Evolutionary conservation across 23 red algal species (phyloP), one percentile per base, ranked within the genome.

Genomic region (Cyanidium caldarium): DNA sequence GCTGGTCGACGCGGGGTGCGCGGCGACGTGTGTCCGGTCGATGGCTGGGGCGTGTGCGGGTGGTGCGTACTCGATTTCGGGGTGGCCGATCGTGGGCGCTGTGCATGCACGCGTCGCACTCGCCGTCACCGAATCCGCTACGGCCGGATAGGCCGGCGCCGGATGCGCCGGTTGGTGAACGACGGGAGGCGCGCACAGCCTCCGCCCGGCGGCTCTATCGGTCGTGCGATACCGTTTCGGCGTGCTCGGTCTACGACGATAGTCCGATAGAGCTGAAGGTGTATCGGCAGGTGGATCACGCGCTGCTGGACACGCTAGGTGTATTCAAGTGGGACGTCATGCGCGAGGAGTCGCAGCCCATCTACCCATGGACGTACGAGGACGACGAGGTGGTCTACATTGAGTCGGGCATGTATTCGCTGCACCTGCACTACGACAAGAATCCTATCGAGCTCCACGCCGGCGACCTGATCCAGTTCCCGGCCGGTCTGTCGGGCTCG

Each of bases 331-430:
- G 70, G 70, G 70, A 75, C 41, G 33, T 14, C 3, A 39, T 75
- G 29, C 14, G 31, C 20, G 70, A 75, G n/a, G 70, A 75, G 13
- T 17, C 42, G 14, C 1, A 15, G 10, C 7, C 30, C 29, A 46
- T 36, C 13, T 75, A 75, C 43, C 70, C 70, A 38, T 35, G 40
- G 42, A 75, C 70, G 16, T 75, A 61, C 43, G 70, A 75, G 38
- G 43, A 75, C 38, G 14, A 45, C 20, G 70, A 75, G 23, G n/a
- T 75, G 13, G 46, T 37, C 0, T 46, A 61, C 46, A 40, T 46
- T 56, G 70, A 61, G 26, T 33, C 13, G 0, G 70, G 70, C 38
- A 46, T 29, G 31, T 46, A 14, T 44, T 26, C 38, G 38, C 45
- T 75, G 1, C 40, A 39, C 2, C 15, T 44, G 30, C 31, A 35